phyloP scores from a whole-genome alignment of 2,329 filamentous ascomycete genomes.

The Stagonosporopsis rhizophila region DNA sequence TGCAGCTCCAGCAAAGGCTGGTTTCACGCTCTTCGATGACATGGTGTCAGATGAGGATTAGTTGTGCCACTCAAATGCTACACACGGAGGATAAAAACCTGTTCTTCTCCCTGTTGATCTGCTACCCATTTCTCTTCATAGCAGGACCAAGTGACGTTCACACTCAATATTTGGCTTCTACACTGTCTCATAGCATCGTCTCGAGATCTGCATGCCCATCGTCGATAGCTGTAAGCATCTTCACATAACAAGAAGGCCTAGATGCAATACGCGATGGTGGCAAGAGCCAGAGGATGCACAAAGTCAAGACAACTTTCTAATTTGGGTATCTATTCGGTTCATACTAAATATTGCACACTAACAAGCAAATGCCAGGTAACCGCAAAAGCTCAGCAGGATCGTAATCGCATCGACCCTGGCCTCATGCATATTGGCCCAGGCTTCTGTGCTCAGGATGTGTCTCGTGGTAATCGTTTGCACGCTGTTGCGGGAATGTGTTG shows the following conservation, averaged over 20 bases:
- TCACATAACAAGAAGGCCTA: background rate
- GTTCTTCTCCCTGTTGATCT: background rate
- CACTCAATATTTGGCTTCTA: background rate
- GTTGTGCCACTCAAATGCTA: background rate
- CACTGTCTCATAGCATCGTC: background rate
- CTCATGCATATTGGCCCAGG: slow-evolving; percentile 1
- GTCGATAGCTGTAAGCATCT: background rate
- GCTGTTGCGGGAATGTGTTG: background rate
- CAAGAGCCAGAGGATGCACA: background rate
- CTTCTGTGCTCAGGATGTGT: background rate
- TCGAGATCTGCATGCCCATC: background rate
- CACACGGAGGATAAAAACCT: background rate
- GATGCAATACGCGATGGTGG: background rate
- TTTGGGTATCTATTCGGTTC: background rate
- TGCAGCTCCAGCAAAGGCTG: slow-evolving; percentile 3
- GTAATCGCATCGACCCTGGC: background rate
- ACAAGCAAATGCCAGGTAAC: background rate
- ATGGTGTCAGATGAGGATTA: slow-evolving; percentile 20
- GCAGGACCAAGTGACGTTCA: background rate
- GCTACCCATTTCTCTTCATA: background rate
- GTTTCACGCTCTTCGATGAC: slow-evolving; percentile 22
- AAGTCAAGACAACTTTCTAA: background rate
- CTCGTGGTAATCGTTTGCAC: background rate
- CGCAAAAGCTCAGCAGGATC: background rate
- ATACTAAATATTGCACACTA: background rate